These are phyloP conservation scores for Stachybotrys chartarum DNA, from an alignment of 2,329 filamentous ascomycete genomes.

Conservation along the genomic window DNA sequence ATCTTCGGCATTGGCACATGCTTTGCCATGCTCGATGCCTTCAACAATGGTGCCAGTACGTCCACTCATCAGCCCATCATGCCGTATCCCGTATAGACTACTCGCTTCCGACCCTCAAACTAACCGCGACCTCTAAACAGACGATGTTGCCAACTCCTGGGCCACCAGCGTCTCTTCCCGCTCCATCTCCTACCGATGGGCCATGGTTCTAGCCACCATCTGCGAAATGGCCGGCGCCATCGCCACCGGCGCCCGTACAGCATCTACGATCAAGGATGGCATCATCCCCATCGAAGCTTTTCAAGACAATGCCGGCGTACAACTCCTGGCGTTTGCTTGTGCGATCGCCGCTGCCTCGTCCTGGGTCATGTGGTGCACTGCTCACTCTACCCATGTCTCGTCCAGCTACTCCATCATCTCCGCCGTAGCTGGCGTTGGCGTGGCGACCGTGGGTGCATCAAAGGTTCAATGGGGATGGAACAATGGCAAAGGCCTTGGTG, in stretches of 20 bases:
- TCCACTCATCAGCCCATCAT: not conserved
- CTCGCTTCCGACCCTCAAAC: no score
- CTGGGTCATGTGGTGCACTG: constrained; percentile 75
- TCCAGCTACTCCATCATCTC: constrained; percentile 63
- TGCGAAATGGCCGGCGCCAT: constrained; percentile 58
- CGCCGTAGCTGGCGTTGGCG: constrained; percentile 39
- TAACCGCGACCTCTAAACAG: constrained; percentile 20
- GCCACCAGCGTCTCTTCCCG: constrained; percentile 67
- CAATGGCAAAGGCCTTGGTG: constrained; percentile 58
- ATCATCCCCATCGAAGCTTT: constrained; percentile 57
- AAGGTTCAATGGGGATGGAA: constrained; percentile 65
- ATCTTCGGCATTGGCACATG: constrained; percentile 57
- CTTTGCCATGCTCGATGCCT: constrained; percentile 60
- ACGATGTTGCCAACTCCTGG: constrained; percentile 73
- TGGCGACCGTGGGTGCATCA: constrained; percentile 32
- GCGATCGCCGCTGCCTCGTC: constrained; percentile 55
- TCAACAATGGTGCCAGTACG: constrained; percentile 48
- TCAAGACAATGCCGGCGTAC: constrained; percentile 52
- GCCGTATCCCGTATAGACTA: no score
- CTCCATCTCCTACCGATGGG: constrained; percentile 55
- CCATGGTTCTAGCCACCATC: constrained; percentile 48
- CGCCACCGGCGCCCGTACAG: constrained; percentile 52
- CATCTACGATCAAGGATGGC: constrained; percentile 55
- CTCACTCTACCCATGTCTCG: constrained; percentile 63
- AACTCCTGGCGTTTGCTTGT: constrained; percentile 59